Evolutionary conservation across 495 filamentous ascomycete genomes (phyloP).

Genomic region (Tuber borchii): DNA sequence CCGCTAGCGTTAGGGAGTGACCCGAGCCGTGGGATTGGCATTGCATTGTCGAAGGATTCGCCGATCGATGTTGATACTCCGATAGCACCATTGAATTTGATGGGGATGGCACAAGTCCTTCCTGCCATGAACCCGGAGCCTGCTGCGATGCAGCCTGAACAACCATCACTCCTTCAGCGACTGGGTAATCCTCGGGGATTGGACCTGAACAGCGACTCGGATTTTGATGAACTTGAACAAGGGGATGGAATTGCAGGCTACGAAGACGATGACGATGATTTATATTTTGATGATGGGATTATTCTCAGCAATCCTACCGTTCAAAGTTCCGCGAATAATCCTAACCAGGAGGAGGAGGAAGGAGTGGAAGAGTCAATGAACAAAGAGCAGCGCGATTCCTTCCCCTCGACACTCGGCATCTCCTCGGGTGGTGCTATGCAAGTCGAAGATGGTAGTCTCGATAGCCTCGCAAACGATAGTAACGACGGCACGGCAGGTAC

Average conservation of each 20-base stretch:
- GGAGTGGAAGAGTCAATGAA: background rate
- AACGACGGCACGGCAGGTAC: constrained; percentile 19
- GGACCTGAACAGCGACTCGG: constrained; percentile 30
- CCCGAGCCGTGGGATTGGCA: constrained; percentile 15
- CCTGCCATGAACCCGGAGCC: no score
- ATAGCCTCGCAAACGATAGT: constrained; percentile 1
- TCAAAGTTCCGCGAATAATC: background rate
- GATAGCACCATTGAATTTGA: no score
- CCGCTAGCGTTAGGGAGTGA: constrained; percentile 13
- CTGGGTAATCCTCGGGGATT: constrained; percentile 34
- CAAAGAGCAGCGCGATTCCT: constrained; percentile 1
- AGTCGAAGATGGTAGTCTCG: constrained; percentile 31
- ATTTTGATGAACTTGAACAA: constrained; percentile 30
- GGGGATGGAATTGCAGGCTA: constrained; percentile 30
- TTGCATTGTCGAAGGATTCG: constrained; percentile 15
- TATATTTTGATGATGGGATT: constrained; percentile 77
- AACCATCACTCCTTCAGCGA: background rate
- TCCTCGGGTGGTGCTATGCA: constrained; percentile 35
- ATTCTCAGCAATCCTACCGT: constrained; percentile 41
- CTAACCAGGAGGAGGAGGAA: background rate
- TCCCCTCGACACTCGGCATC: constrained; percentile 23
- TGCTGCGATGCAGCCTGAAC: no score
- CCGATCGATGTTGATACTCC: constrained; percentile 9
- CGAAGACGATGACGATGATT: constrained; percentile 57
- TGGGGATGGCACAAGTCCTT: no score